phyloP scores from a whole-genome alignment of 768 basidiomycete species.

The Chalciporus sphaerocephalus region DNA sequence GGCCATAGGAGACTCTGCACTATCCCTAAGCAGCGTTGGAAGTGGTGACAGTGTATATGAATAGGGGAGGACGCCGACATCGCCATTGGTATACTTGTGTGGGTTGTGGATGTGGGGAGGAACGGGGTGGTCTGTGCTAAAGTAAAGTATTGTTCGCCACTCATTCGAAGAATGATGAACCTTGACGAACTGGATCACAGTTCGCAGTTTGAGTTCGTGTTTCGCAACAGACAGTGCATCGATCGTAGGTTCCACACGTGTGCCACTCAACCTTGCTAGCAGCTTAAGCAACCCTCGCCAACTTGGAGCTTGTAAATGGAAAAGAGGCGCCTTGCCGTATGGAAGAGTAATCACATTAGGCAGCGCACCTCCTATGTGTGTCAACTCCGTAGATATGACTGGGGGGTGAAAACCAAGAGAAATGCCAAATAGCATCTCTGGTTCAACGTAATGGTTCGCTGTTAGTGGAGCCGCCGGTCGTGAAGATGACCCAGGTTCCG shows the following conservation, averaged over 20 bases:
- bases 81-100: slow-evolving; percentile 49
- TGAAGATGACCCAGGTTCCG: slow-evolving; percentile 12
- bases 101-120: slow-evolving; percentile 44
- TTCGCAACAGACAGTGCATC: slow-evolving; percentile 60
- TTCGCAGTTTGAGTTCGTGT: slow-evolving; percentile 56
- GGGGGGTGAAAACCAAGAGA: slow-evolving; percentile 67
- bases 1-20: slow-evolving; percentile 56
- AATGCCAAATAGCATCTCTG: slow-evolving; percentile 53
- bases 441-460: slow-evolving; percentile 49
- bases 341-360: slow-evolving; percentile 74
- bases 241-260: slow-evolving; percentile 65
- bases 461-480: slow-evolving; percentile 15
- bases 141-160: slow-evolving; percentile 76
- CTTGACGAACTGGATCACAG: slow-evolving; percentile 76
- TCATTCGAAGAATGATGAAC: slow-evolving; percentile 53
- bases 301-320: slow-evolving; percentile 68
- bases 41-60: slow-evolving; percentile 60
- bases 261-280: slow-evolving; percentile 68
- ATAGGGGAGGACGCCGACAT: slow-evolving; percentile 66
- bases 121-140: slow-evolving; percentile 67
- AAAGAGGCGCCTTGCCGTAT: slow-evolving; percentile 59
- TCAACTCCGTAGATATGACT: slow-evolving; percentile 43
- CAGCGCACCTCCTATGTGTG: slow-evolving; percentile 50
- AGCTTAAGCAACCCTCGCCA: slow-evolving; percentile 74
- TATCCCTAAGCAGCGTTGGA: slow-evolving; percentile 61